These are phyloP conservation scores for Zoysia pacifica DNA, from an alignment of 176 grass and related monocot genomes.

Conservation along the genomic window DNA sequence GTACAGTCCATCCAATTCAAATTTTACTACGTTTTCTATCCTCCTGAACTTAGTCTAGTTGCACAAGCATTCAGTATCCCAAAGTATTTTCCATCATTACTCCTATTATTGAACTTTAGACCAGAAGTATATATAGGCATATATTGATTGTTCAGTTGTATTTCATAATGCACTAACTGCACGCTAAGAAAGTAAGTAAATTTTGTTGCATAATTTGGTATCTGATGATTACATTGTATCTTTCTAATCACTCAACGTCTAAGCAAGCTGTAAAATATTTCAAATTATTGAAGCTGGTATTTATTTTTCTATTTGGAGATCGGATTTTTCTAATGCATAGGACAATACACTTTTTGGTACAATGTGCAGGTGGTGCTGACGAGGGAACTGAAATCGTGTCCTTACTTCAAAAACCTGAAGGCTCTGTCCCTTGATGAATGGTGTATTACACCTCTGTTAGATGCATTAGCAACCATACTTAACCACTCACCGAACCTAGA, in stretches of 20 bases:
- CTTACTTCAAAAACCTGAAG: conserved; percentile 35
- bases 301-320: not conserved
- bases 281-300: not conserved
- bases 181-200: not conserved
- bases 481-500: conserved; percentile 35
- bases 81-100: too few species aligned
- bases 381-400: conserved; percentile 9
- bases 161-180: not conserved
- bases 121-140: not conserved
- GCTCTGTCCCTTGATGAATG: conserved; percentile 46
- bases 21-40: too few species aligned
- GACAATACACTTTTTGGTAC: conserved; percentile 3
- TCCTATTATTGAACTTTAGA: too few species aligned
- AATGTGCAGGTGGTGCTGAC: conserved; percentile 41
- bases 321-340: not conserved
- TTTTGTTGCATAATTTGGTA: not conserved
- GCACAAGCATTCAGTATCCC: too few species aligned
- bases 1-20: too few species aligned
- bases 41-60: too few species aligned
- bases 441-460: conserved; percentile 21
- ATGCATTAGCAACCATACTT: conserved; percentile 40
- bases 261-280: not conserved
- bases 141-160: not conserved
- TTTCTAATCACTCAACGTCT: not conserved
- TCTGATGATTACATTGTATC: not conserved